phyloP scores from a whole-genome alignment of 495 filamentous ascomycete genomes.

The Amorphotheca resinae region DNA sequence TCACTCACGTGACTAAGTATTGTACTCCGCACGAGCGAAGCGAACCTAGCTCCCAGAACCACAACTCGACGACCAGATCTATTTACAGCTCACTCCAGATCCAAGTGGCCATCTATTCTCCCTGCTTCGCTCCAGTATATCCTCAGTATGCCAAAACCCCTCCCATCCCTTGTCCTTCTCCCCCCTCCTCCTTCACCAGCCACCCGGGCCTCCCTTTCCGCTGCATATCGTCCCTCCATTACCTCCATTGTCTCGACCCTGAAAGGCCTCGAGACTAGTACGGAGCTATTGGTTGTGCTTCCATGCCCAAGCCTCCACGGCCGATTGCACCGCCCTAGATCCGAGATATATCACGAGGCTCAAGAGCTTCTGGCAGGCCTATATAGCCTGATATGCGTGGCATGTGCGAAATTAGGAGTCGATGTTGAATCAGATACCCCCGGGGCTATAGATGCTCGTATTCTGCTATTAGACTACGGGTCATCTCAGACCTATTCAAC shows the following conservation, averaged over 20 bases:
- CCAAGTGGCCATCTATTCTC: too few relatives aligned
- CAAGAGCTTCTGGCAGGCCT: conserved; percentile 62
- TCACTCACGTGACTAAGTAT: too few relatives aligned
- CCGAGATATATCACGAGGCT: conserved; percentile 43
- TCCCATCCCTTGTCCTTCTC: conserved; percentile 43
- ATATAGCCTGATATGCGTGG: conserved; percentile 62
- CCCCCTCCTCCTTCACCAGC: conserved; percentile 40
- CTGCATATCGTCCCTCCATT: conserved; percentile 46
- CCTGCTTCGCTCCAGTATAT: too few relatives aligned
- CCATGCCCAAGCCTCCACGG: conserved; percentile 39
- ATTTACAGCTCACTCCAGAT: too few relatives aligned
- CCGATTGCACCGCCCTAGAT: conserved; percentile 30
- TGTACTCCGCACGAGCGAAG: too few relatives aligned
- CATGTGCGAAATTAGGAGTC: conserved; percentile 46
- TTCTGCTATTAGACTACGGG: conserved; percentile 47
- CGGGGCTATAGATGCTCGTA: conserved; percentile 63
- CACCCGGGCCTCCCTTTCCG: conserved; percentile 32
- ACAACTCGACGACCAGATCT: too few relatives aligned
- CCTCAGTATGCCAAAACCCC: conserved; percentile 12
- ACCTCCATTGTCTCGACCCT: conserved; percentile 32
- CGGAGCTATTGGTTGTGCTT: conserved; percentile 41
- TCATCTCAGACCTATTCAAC: conserved; percentile 14
- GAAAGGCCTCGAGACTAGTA: conserved; percentile 25
- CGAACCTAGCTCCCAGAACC: too few relatives aligned
- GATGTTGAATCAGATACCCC: conserved; percentile 49